A percentile compares a stretch with the other conserved stretches of the same genome.
Conservation (phyloP, 371 early-diverging fungal genomes). For the Mucor ambiguus region DNA sequence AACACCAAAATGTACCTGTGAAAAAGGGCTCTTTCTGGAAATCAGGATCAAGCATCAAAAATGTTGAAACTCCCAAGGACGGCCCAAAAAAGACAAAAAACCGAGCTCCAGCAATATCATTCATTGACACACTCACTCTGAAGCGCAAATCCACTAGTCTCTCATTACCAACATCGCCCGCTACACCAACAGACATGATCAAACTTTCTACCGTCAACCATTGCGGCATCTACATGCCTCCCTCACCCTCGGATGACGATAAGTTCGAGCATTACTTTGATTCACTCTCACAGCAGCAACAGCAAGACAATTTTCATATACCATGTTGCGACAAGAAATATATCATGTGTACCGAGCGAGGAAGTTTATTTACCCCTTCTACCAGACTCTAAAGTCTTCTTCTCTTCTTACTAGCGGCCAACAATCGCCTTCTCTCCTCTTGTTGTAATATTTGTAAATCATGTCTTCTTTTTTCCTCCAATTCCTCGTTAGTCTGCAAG, state of each 20-base stretch:
- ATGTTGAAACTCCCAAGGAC: not conserved
- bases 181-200: constrained; percentile 25
- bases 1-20: not conserved
- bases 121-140: not conserved
- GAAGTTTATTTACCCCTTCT: constrained; percentile 15
- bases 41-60: not conserved
- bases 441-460: not conserved
- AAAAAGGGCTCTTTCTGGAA: not conserved
- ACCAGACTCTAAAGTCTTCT: not conserved
- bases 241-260: constrained; percentile 30
- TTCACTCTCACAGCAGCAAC: not conserved
- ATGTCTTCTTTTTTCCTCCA: constrained; percentile 5
- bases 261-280: constrained; percentile 7
- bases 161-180: not conserved
- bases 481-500: constrained; percentile 4
- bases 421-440: constrained; percentile 4
- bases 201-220: constrained; percentile 46
- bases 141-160: not conserved
- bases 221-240: constrained; percentile 44
- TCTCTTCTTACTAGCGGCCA: not conserved
- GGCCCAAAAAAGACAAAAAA: not conserved
- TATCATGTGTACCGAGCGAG: not conserved
- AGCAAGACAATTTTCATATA: not conserved
- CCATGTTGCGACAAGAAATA: not conserved
- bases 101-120: not conserved